Evolutionary conservation across 2,329 filamentous ascomycete genomes (phyloP), one percentile per base, ranked within the genome.

Genomic region (Rhynchosporium secalis): DNA sequence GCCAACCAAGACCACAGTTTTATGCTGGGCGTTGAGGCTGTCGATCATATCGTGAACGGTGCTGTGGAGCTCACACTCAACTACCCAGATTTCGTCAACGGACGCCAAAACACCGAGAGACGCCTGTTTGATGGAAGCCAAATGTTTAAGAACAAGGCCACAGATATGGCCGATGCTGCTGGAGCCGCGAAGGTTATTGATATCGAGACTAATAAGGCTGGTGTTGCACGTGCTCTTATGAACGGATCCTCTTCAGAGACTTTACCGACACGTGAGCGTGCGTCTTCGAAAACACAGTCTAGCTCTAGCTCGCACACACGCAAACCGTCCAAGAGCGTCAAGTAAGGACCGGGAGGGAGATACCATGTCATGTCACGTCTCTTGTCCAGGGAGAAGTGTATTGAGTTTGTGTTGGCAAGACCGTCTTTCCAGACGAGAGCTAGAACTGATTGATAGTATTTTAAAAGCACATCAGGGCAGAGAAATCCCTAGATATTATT

Each of bases 1-100:
- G 86, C 86, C 68, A 89, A 89, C 78, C 86, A 89, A 78, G 88
- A 91, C 75, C 88, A 91, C 78, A 87, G 83, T 29, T 91, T 91
- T 77, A 91, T 91, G 88, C 79, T 90, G 68, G 88, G 88, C 75
- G 88, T 90, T 40, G 88, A 91, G 75, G 88, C 88, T 62, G 87
- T 84, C 52, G 88, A 91, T 76, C 83, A 87, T 76, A 86, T 90
- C 73, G 82, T 90, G 73, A 88, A 89, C 75, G 88, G 88, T 66
- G 82, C 87, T 31, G 86, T 87, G 51, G 88, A 91, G 78, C 77
- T 91, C 63, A 91, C 88, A n/a, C 81, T 91, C 72, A 91, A 91
- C 79, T 89, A 91, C 77, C 88, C 88, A 47, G 88, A 91, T 75
- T 90, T 91, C 72, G 88, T 91, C 78, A 91, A 91, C 43, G 68